phyloP scores from a whole-genome alignment of 768 basidiomycete genomes.

The Collybiopsis confluens region DNA sequence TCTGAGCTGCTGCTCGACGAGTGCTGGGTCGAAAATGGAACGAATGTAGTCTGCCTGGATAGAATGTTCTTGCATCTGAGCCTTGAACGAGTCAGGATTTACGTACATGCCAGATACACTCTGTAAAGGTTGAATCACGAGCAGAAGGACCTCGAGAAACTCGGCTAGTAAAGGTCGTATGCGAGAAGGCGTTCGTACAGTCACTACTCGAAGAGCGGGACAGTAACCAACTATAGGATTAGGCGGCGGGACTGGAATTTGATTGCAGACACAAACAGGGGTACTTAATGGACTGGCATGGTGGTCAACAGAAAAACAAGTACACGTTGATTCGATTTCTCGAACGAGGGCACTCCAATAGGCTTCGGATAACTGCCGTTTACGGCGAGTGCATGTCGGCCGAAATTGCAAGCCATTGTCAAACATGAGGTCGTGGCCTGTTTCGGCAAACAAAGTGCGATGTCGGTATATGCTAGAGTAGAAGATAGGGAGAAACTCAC shows the following conservation, averaged over 20 bases:
- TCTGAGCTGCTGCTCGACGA: conserved; percentile 79
- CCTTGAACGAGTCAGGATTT: conserved; percentile 52
- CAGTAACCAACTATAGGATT: conserved; percentile 41
- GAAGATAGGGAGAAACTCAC: conserved; percentile 43
- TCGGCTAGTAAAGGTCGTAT: conserved; percentile 67
- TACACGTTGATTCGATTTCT: conserved; percentile 80
- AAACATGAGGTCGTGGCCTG: conserved; percentile 88
- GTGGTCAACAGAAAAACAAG: conserved; percentile 72
- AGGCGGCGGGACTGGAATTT: conserved; percentile 35
- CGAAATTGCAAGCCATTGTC: conserved; percentile 82
- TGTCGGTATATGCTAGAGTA: conserved; percentile 14
- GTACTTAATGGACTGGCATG: conserved; percentile 47
- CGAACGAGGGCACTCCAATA: conserved; percentile 83
- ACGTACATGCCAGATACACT: conserved; percentile 56
- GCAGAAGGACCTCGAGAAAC: conserved; percentile 75
- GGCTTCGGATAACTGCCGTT: conserved; percentile 65
- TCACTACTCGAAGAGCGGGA: conserved; percentile 40
- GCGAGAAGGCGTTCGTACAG: conserved; percentile 68
- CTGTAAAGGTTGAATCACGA: conserved; percentile 81
- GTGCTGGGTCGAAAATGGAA: conserved; percentile 73
- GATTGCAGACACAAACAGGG: conserved; percentile 52
- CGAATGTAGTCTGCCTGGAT: conserved; percentile 64
- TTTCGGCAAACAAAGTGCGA: too few relatives aligned
- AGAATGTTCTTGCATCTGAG: conserved; percentile 59
- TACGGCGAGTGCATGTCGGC: conserved; percentile 69